Base-by-base conservation (phyloP, 2,329 filamentous ascomycete genomes). In the Aspergillus sp. region DNA sequence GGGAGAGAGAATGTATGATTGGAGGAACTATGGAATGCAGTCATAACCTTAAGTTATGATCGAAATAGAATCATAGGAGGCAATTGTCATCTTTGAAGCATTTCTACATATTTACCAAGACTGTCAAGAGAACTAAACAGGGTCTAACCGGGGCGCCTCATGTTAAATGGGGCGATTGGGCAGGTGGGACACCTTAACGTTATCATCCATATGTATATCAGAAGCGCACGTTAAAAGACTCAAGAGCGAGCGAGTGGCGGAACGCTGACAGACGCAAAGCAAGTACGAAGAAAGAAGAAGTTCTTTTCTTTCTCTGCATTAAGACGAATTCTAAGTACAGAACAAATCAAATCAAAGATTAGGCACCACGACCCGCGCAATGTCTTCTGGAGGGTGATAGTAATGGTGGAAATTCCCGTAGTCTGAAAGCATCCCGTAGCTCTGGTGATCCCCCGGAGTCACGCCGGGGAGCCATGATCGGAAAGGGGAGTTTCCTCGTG, bases 391-490 rank as follows among this genome's bases (percentile, higher is more conserved):
- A 19, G 45, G 56, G 35, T 48, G 52, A 21, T 53, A 46, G 33
- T 56, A 40, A 25, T 58, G 51, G 27, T 54, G 19, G 15, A 50
- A 46, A 19, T 45, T 67, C 69, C 70, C 70, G 12, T 69, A 67
- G 39, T 73, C 70, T 19, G 69, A 71, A 4, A 73, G 55, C 37
- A 67, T 62, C 5, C 69, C 70, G 19, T 72, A 55, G 33, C 70
- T 72, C 53, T 72, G 70, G 37, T 72, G 70, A 40, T 73, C 70
- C 6, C 64, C 68, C 14, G 67, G 62, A 7, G 69, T 68, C 15
- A 72, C 67, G 12, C 39, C 39, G 70, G 70, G 68, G 17, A 71
- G 61, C 70, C 70, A 72, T 12, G 70, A 70, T 46, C 70, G 66
- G 41, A 72, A 72, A 39, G 70, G 69, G 8, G 70, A 72, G 57